Conservation (phyloP, 1,139 yeast genomes). For the Candida tropicalis region DNA sequence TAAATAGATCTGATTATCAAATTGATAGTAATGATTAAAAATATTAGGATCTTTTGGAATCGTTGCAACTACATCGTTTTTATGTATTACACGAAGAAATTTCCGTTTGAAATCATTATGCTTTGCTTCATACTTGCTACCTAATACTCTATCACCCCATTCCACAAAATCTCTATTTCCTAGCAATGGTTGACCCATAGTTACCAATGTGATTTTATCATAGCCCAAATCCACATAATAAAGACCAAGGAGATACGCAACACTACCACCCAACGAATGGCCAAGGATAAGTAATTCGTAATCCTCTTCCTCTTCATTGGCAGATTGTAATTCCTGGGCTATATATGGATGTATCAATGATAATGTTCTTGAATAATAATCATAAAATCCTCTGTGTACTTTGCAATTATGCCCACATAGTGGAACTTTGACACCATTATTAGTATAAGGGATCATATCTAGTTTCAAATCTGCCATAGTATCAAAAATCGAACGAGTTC, state of each 20-base stretch:
- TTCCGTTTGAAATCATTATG: conserved; percentile 31
- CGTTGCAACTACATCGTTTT: conserved; percentile 47
- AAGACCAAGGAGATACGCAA: conserved; percentile 42
- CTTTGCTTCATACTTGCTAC: conserved; percentile 25
- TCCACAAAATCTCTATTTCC: conserved; percentile 44
- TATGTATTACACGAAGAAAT: conserved; percentile 46
- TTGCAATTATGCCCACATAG: conserved; percentile 41
- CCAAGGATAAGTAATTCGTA: conserved; percentile 47
- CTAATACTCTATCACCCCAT: conserved; percentile 41
- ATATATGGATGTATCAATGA: conserved; percentile 28
- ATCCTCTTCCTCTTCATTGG: conserved; percentile 20
- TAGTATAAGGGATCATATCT: conserved; percentile 38
- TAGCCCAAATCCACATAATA: conserved; percentile 40
- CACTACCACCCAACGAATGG: conserved; percentile 56
- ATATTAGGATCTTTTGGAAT: conserved; percentile 36
- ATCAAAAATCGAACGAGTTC: conserved; percentile 51
- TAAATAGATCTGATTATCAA: conserved; percentile 49
- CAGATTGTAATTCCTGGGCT: conserved; percentile 24
- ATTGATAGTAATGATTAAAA: conserved; percentile 37
- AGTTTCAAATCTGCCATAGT: conserved; percentile 47
- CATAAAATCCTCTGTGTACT: conserved; percentile 51
- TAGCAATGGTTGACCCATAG: conserved; percentile 56
- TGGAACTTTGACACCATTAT: conserved; percentile 26
- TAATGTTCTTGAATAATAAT: conserved; percentile 35
- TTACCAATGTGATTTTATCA: conserved; percentile 36